Evolutionary conservation across 1,284 basidiomycete genomes (phyloP).

Genomic region (Boletus smithii): DNA sequence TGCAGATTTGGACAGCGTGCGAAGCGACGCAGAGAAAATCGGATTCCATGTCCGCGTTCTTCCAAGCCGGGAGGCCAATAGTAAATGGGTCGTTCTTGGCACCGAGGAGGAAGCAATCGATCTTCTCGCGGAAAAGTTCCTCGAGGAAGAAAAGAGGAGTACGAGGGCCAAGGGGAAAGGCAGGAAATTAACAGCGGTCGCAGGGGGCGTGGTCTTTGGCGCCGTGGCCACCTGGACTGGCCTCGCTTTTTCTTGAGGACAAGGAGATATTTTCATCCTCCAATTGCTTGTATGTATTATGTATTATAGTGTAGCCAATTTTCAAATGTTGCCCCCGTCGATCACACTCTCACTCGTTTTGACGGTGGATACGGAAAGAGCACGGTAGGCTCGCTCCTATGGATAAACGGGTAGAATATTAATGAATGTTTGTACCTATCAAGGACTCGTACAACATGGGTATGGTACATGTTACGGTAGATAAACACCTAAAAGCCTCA

Average conservation of each 20-base stretch:
- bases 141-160: slow-evolving; percentile 34
- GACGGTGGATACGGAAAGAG: not conserved
- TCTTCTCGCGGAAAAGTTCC: slow-evolving; percentile 31
- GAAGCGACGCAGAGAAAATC: slow-evolving; percentile 39
- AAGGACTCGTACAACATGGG: slow-evolving; percentile 1
- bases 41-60: slow-evolving; percentile 43
- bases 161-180: slow-evolving; percentile 17
- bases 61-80: slow-evolving; percentile 29
- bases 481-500: not conserved
- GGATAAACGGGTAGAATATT: slow-evolving; percentile 5
- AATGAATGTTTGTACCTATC: not conserved
- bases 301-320: not conserved
- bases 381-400: not conserved
- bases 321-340: not conserved
- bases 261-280: not conserved
- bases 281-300: not conserved
- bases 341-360: slow-evolving; percentile 4
- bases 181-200: slow-evolving; percentile 31
- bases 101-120: slow-evolving; percentile 41
- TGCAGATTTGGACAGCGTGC: slow-evolving; percentile 40
- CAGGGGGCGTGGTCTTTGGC: slow-evolving; percentile 38
- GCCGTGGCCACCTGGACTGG: slow-evolving; percentile 38
- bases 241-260: slow-evolving; percentile 33
- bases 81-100: slow-evolving; percentile 48
- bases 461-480: slow-evolving; percentile 1